Base-by-base conservation (phyloP, 768 basidiomycete species). In the Phylloporus sp. region DNA sequence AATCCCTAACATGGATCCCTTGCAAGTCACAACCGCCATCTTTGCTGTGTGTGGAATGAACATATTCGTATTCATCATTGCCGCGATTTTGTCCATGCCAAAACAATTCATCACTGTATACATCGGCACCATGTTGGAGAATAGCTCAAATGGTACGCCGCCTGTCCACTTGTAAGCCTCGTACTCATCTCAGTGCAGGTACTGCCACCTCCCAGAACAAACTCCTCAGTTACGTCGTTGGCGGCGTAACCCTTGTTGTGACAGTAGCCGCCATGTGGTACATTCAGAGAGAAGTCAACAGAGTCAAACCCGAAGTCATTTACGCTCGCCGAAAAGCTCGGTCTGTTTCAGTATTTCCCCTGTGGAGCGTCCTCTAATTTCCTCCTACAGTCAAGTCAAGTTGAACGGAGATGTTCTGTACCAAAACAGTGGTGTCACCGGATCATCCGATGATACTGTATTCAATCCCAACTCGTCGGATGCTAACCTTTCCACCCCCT, bases 31-130 rank as follows among this genome's bases (percentile, higher is more conserved):
- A 0, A 93, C 90, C 5, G 88, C 86, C 27, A 77, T 94, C 6
- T 92, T 94, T 61, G 79, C 90, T 3, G 84, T 91, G 4, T 93
- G 90, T 61, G 93, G 93, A 29, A 90, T 95, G 85, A 71, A 73
- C 48, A 83, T 93, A 53, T 69, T 81, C 57, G 73, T 81, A 23
- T 96, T 94, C 66, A 71, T 79, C 41, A 50, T 89, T 7, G 91
- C 93, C 20, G 86, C 91, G 5, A 67, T 92, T 55, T 69, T 93
- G 15, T 89, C 90, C 17, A 67, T 91, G 60, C 92, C 92, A 7
- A 94, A 94, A 61, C 92, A 96, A 64, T 84, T 96, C 56, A 78
- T 91, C 54, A 89, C 86, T 8, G 93, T 96, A 11, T 96, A 96
- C 60, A 76, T 94, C 14, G 92, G 92, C 28, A 90, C 89, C 24